Conservation (phyloP, 768 basidiomycete species). For the Suillus americanus region DNA sequence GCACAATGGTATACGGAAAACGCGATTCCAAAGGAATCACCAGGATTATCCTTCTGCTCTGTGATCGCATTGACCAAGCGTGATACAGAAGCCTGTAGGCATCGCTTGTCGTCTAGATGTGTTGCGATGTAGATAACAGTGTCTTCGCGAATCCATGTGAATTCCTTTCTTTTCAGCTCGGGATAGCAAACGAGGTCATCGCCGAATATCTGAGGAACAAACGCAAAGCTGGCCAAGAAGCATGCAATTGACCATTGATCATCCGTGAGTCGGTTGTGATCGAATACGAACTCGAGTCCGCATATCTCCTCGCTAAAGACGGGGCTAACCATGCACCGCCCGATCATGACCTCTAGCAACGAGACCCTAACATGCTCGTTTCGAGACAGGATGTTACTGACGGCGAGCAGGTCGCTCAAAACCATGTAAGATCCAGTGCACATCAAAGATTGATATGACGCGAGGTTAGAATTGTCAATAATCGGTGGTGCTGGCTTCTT, state of each 20-base stretch:
- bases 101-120: slow-evolving; percentile 21
- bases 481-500: too few species aligned
- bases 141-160: slow-evolving; percentile 1
- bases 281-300: background rate
- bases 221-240: background rate
- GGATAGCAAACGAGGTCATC: background rate
- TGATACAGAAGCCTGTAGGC: background rate
- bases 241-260: background rate
- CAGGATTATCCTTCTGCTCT: background rate
- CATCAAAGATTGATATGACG: too few species aligned
- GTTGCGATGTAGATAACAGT: slow-evolving; percentile 10
- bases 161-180: background rate
- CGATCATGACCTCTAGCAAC: background rate
- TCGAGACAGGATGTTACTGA: background rate
- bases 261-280: background rate
- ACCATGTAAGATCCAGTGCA: too few species aligned
- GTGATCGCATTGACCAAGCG: background rate
- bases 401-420: background rate
- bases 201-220: background rate
- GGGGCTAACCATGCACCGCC: too few species aligned
- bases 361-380: background rate
- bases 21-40: background rate
- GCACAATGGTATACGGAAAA: background rate
- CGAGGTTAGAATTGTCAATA: too few species aligned
- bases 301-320: background rate